These are phyloP conservation scores for Beta macrorhiza DNA, from an alignment of 179 eudicot genomes.

Conservation along the genomic window DNA sequence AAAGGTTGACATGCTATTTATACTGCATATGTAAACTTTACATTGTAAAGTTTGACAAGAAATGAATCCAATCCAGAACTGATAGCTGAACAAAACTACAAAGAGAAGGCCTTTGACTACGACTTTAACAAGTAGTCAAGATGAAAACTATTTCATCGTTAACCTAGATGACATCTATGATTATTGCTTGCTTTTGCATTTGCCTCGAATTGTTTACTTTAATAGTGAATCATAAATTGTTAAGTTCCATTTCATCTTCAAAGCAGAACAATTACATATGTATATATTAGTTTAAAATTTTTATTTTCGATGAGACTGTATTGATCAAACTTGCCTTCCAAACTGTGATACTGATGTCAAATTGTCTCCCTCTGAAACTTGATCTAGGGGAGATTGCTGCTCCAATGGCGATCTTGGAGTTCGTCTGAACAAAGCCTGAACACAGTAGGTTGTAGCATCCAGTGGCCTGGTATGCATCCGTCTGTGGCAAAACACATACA, in stretches of 20 bases:
- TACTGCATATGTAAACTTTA: background rate
- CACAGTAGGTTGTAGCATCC: slow-evolving; percentile 95
- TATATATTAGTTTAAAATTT: no score
- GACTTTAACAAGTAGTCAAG: slow-evolving; percentile 1
- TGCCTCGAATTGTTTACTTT: slow-evolving; percentile 5
- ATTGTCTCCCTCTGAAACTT: slow-evolving; percentile 55
- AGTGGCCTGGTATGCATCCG: slow-evolving; percentile 90
- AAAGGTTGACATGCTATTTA: background rate
- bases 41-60: background rate
- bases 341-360: slow-evolving; percentile 73
- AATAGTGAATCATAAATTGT: background rate
- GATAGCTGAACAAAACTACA: background rate
- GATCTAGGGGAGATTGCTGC: slow-evolving; percentile 94
- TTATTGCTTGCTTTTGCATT: background rate
- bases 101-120: background rate
- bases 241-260: background rate
- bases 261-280: background rate
- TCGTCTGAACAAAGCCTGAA: slow-evolving; percentile 92
- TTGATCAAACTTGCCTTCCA: slow-evolving; percentile 65
- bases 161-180: slow-evolving; percentile 13
- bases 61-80: background rate
- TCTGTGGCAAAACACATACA: slow-evolving; percentile 35
- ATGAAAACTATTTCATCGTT: slow-evolving; percentile 4
- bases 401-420: slow-evolving; percentile 74
- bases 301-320: background rate